Base-by-base conservation (phyloP, 345 rosid genomes). In the Gossypioides kirkii region DNA sequence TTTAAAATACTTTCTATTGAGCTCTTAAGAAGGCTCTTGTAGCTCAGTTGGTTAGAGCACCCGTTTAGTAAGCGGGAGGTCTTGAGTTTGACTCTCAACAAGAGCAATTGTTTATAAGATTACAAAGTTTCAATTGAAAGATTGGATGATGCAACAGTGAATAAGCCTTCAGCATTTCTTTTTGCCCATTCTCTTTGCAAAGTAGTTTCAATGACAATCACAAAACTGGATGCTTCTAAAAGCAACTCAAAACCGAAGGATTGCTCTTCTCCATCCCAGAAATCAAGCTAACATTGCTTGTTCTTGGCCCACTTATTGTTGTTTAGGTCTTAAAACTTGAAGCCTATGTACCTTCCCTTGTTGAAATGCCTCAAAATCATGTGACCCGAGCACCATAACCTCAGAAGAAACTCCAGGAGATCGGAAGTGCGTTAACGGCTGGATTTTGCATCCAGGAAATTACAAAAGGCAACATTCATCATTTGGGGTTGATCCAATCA, bases 1-100 rank as follows among this genome's bases (percentile, higher is more conserved):
- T 28, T 28, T 28, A 28, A 28, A 28, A 0, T 5, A 6, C 0
- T 32, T 32, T 32, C 0, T 6, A 32, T 4, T 1, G 1, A 4
- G 6, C 6, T 32, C 0, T 32, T 1, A 32, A 0, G 0, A 6
- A 5, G 7, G 95, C 97, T 89, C 87, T 95, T 81, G 90, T 92
- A 88, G 97, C 92, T 88, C 92, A 92, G 96, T 84, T 88, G 97
- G 93, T 93, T 93, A 90, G 94, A 87, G 93, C 93, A 86, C 93
- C 90, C 86, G 93, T 86, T 88, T 88, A 88, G 90, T 86, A 90
- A 89, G 91, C 88, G 88, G 91, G 88, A 92, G 91, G 90, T 89
- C 86, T 85, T 87, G 90, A 86, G 91, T 84, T 89, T 86, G 73
- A 89, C 86, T 87, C 86, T 81, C 94, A 86, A 86, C 85, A 79